phyloP scores from a whole-genome alignment of 495 filamentous ascomycete species.

The Penicillium pancosmium region DNA sequence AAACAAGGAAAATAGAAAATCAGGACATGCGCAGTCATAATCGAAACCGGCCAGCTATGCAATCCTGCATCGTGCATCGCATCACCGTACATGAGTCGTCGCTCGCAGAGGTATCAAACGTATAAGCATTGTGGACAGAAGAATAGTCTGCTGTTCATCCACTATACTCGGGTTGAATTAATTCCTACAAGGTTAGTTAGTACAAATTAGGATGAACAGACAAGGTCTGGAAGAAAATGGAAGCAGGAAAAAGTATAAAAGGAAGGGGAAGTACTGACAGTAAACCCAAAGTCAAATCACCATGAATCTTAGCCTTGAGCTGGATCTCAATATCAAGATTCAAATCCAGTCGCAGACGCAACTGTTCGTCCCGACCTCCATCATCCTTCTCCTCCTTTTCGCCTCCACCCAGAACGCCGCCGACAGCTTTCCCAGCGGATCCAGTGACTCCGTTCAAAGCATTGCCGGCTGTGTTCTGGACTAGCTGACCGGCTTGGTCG shows the following conservation, averaged over 20 bases:
- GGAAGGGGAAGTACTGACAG: constrained; percentile 62
- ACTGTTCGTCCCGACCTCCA: constrained; percentile 66
- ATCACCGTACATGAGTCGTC: constrained; percentile 11
- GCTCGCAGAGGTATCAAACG: neutral
- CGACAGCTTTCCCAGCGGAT: constrained; percentile 60
- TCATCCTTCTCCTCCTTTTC: constrained; percentile 45
- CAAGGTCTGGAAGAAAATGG: neutral
- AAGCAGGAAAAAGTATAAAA: constrained; percentile 3
- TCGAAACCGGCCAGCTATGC: constrained; percentile 17
- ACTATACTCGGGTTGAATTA: constrained; percentile 22
- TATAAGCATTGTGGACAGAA: constrained; percentile 7
- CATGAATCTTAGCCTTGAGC: constrained; percentile 89
- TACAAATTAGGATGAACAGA: constrained; percentile 6
- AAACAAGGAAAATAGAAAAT: constrained; percentile 5
- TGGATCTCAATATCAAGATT: constrained; percentile 90
- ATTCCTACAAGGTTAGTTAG: constrained; percentile 35
- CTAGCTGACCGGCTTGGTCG: constrained; percentile 57
- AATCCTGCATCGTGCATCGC: constrained; percentile 26
- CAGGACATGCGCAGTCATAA: constrained; percentile 7
- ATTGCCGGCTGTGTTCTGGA: constrained; percentile 66
- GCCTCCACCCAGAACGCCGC: constrained; percentile 46
- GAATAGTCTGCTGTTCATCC: constrained; percentile 18
- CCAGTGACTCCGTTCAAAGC: constrained; percentile 59
- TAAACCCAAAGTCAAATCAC: constrained; percentile 82
- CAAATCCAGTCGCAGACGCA: constrained; percentile 76